Base-by-base conservation (phyloP, 2,329 filamentous ascomycete species). In the Amphichorda felina region DNA sequence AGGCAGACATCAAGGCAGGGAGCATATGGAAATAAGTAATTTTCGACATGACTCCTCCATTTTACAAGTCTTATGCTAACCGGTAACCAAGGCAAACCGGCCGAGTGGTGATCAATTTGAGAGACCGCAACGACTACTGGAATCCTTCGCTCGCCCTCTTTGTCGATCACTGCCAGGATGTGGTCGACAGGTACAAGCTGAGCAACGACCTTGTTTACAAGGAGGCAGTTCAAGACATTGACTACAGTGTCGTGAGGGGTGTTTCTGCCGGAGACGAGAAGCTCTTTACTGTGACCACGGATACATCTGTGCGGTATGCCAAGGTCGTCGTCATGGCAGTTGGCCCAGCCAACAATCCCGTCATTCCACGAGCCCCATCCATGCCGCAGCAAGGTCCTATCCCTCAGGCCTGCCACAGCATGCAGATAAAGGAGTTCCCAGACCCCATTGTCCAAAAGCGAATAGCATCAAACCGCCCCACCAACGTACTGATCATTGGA, bases 91-190 rank as follows among this genome's bases (percentile, higher is more conserved):
- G 63, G 46, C 46, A 67, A 45, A 51, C 65, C 41, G 50, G 57
- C 17, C 47, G 61, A 39, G 54, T 74, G 10, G 55, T 71, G 38
- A 75, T 82, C 17, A 79, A 82, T 39, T 68, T 81, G 33, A 62
- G 77, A 40, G 78, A 82, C 35, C 66, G 75, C 8, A 78, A 79
- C 45, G 79, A 83, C 49, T 83, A 82, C 47, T 82, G 70, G 53
- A 76, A 71, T 0, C 79, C 79, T 0, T 79, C 74, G 0, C 68
- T 68, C 1, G 56, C 61, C 1, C 62, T 82, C 2, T 83, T 82
- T 47, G 59, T 60, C 5, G 70, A 77, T 35, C 77, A 80, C 45
- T 82, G 77, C 50, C 47, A 61, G 21, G 64, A 67, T 10, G 64
- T 82, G 6, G 63, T 68, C 2, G 53, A 64, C 10, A 66, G 74